Evolutionary conservation across 805 yeast species (phyloP).

Genomic region (Candida odintsovae): DNA sequence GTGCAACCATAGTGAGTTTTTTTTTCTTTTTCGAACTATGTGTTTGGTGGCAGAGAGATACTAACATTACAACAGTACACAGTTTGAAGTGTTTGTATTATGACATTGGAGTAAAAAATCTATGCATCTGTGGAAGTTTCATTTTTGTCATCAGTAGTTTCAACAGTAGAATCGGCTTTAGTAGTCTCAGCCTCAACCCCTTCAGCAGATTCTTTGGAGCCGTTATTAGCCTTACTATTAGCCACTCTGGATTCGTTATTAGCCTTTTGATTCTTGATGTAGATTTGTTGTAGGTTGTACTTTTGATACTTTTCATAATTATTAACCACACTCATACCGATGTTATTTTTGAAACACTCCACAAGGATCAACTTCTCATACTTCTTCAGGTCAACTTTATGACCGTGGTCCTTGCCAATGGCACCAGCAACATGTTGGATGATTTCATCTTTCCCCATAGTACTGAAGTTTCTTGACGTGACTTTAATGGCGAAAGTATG

Average conservation of each 20-base stretch:
- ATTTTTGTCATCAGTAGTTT: not conserved
- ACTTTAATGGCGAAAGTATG: slow-evolving; percentile 75
- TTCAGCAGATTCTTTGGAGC: not conserved
- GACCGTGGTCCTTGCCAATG: slow-evolving; percentile 67
- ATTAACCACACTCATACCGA: slow-evolving; percentile 82
- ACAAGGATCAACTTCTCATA: slow-evolving; percentile 76
- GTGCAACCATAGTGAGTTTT: slow-evolving; percentile 16
- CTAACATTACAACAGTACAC: slow-evolving; percentile 10
- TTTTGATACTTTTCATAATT: slow-evolving; percentile 56
- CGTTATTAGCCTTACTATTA: not conserved
- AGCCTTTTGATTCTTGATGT: slow-evolving; percentile 32
- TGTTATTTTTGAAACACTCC: slow-evolving; percentile 82
- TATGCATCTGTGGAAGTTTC: not conserved
- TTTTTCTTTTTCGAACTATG: no score
- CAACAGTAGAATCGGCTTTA: not conserved
- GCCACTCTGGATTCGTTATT: slow-evolving; percentile 13
- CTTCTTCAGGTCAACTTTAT: slow-evolving; percentile 71
- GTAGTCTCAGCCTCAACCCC: not conserved
- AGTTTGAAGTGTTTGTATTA: not conserved
- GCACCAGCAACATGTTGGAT: slow-evolving; percentile 64
- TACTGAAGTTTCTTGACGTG: slow-evolving; percentile 70
- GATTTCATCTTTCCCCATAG: slow-evolving; percentile 65
- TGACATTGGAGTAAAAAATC: not conserved
- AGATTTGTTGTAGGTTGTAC: slow-evolving; percentile 80
- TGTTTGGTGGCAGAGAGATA: not conserved